phyloP scores from a whole-genome alignment of 2,329 filamentous ascomycete species.

The Sarocladium strictum region DNA sequence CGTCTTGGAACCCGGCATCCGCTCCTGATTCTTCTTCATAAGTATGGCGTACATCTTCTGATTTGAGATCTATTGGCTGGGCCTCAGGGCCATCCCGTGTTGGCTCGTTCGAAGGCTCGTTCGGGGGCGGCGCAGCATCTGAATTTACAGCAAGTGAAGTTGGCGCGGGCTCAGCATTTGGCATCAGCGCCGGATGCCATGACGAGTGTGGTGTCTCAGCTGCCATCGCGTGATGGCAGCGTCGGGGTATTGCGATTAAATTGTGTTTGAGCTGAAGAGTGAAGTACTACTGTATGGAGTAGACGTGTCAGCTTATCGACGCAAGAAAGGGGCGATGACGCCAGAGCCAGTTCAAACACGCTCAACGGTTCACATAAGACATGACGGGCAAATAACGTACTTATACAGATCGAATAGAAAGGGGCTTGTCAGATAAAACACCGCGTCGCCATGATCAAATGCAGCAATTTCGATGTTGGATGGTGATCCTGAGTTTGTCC shows the following conservation, averaged over 20 bases:
- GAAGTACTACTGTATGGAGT: constrained; percentile 5
- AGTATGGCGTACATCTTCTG: constrained; percentile 1
- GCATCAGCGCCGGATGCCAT: constrained; percentile 37
- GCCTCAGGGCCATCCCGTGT: constrained; percentile 11
- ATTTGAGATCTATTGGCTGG: neutral
- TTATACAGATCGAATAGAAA: constrained; percentile 15
- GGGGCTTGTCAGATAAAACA: constrained; percentile 12
- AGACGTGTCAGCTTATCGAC: neutral
- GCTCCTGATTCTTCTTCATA: neutral
- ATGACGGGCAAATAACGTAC: constrained; percentile 4
- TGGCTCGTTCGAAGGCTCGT: constrained; percentile 11
- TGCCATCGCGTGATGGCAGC: constrained; percentile 25
- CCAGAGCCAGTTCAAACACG: neutral
- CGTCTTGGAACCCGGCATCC: constrained; percentile 13
- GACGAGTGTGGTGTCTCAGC: constrained; percentile 28
- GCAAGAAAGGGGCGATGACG: constrained; percentile 7
- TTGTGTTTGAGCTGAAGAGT: neutral
- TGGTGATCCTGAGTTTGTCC: neutral
- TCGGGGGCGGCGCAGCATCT: constrained; percentile 3
- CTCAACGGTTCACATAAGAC: neutral
- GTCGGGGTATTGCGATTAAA: constrained; percentile 7
- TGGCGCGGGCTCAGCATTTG: constrained; percentile 21
- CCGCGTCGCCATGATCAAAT: constrained; percentile 15
- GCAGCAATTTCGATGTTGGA: neutral
- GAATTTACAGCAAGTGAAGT: constrained; percentile 10